Conservation (phyloP, 441 rosid species). For the Brassica hybrid region DNA sequence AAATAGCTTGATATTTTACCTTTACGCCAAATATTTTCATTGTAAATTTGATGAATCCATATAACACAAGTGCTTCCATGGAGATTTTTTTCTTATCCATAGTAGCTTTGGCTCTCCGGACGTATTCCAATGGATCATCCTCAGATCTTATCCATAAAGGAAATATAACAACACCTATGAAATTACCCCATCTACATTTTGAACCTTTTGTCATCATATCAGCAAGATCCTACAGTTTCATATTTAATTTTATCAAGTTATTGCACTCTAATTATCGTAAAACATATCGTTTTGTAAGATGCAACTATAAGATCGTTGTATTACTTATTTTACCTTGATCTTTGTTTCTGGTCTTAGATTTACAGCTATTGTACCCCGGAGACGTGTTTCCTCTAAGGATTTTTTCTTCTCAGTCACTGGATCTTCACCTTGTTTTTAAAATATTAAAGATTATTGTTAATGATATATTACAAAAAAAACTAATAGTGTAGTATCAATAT, state of each 20-base stretch:
- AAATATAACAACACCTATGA: conserved; percentile 58
- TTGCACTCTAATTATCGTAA: background rate
- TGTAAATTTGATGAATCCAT: conserved; percentile 20
- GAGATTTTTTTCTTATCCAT: conserved; percentile 75
- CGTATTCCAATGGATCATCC: conserved; percentile 60
- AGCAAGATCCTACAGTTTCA: conserved; percentile 53
- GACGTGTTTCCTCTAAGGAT: conserved; percentile 37
- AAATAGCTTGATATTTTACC: conserved; percentile 1
- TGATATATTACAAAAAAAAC: background rate
- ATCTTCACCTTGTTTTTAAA: background rate
- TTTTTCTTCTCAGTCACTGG: background rate
- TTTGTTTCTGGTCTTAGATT: conserved; percentile 65
- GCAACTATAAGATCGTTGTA: background rate
- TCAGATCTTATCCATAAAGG: conserved; percentile 55
- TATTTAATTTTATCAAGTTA: background rate
- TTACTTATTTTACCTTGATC: conserved; percentile 55
- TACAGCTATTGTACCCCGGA: conserved; percentile 58
- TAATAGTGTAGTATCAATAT: background rate
- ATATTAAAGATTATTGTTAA: background rate
- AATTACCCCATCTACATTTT: conserved; percentile 69
- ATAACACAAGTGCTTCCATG: conserved; percentile 47
- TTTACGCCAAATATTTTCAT: conserved; percentile 25
- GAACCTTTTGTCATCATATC: conserved; percentile 62
- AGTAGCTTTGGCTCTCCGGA: conserved; percentile 65
- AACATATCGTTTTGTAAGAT: background rate